Conservation (phyloP, 2,329 filamentous ascomycete genomes). For the Cladobotryum mycophilum region DNA sequence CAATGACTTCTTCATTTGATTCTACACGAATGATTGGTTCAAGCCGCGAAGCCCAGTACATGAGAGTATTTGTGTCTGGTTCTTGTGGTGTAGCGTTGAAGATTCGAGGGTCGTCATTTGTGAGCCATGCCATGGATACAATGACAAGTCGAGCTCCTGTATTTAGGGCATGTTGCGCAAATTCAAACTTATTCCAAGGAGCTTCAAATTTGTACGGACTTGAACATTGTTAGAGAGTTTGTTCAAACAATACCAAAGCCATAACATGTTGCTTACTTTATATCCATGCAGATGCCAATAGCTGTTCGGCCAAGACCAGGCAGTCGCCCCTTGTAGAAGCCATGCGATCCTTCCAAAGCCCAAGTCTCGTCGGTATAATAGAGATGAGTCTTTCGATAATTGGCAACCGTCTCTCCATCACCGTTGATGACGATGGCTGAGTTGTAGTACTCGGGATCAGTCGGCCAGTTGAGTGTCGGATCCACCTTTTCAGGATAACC, state of each 20-base stretch:
- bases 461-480: slow-evolving; percentile 41
- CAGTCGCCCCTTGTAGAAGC: slow-evolving; percentile 43
- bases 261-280: slow-evolving; percentile 43
- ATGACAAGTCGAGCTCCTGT: slow-evolving; percentile 56
- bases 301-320: slow-evolving; percentile 44
- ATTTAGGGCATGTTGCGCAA: slow-evolving; percentile 51
- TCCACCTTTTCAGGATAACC: slow-evolving; percentile 71
- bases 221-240: not conserved
- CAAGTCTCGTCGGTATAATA: slow-evolving; percentile 57
- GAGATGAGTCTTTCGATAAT: slow-evolving; percentile 56
- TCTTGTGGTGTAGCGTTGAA: slow-evolving; percentile 46
- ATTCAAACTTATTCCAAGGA: slow-evolving; percentile 35
- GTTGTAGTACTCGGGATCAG: slow-evolving; percentile 49
- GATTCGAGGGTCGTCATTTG: slow-evolving; percentile 41
- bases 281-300: slow-evolving; percentile 58
- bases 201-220: slow-evolving; percentile 34
- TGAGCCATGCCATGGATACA: slow-evolving; percentile 74
- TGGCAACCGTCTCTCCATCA: slow-evolving; percentile 54
- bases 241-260: not conserved
- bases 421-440: slow-evolving; percentile 46
- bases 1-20: slow-evolving; percentile 52
- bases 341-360: slow-evolving; percentile 48
- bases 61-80: slow-evolving; percentile 66
- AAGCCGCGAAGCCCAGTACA: slow-evolving; percentile 69
- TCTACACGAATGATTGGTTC: slow-evolving; percentile 55